Evolutionary conservation across 2,329 filamentous ascomycete genomes (phyloP).

Genomic region (Colletotrichum sp.): DNA sequence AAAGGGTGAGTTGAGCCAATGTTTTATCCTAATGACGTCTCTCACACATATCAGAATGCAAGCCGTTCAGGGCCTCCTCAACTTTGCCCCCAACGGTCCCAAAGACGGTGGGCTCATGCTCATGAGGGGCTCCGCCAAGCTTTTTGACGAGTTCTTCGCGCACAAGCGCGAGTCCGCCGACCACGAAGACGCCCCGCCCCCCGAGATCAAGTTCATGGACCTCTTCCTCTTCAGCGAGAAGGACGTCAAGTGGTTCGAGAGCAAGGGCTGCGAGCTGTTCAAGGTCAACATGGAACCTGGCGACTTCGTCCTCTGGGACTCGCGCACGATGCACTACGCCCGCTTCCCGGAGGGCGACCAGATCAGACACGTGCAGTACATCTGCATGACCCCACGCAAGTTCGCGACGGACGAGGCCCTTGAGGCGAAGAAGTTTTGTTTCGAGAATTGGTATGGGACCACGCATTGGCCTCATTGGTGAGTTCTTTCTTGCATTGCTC

Average conservation of each 20-base stretch:
- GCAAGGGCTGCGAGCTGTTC: constrained; percentile 19
- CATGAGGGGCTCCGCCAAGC: constrained; percentile 44
- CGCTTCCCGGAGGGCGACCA: constrained; percentile 37
- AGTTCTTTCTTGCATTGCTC: fast-evolving
- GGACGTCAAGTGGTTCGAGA: constrained; percentile 30
- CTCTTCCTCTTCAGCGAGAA: constrained; percentile 46
- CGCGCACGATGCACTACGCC: constrained; percentile 25
- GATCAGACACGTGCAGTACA: constrained; percentile 40
- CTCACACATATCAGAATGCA: constrained; percentile 25
- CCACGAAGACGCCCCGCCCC: constrained; percentile 34
- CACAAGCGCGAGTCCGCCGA: constrained; percentile 32
- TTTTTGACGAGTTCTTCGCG: constrained; percentile 49
- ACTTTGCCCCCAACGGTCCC: constrained; percentile 46
- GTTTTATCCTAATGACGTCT: fast-evolving
- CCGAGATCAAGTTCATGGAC: constrained; percentile 39
- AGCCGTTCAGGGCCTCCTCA: constrained; percentile 47
- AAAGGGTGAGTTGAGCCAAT: constrained; percentile 35
- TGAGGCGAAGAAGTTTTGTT: constrained; percentile 22
- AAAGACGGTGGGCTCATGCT: constrained; percentile 52
- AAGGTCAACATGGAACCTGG: constrained; percentile 25
- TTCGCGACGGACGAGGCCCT: constrained; percentile 36
- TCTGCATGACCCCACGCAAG: constrained; percentile 38
- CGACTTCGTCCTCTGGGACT: constrained; percentile 40
- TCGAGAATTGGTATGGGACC: constrained; percentile 28
- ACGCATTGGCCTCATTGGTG: constrained; percentile 35